Evolutionary conservation across 768 basidiomycete species (phyloP), one percentile per base, ranked within the genome.

Genomic region (Mycena latifolia): DNA sequence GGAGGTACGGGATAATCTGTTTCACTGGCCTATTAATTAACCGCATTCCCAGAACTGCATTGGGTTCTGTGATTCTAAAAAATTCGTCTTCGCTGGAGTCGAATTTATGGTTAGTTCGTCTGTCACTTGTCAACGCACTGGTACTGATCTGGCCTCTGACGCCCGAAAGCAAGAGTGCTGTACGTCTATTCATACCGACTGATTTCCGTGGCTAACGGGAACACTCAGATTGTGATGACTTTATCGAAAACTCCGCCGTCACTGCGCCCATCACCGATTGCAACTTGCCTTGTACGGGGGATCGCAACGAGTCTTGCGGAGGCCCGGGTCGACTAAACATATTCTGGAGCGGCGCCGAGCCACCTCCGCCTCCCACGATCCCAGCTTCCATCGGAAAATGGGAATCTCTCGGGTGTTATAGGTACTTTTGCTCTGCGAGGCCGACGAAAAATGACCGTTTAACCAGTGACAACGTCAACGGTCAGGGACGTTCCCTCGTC

Each of bases 341-440:
- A 5, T 93, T 87, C 77, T 87, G 83, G 84, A 90, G 83, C 67
- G 90, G 91, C 20, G 76, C 76, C 31, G 59, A 79, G 15, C 88
- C 91, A 28, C 87, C 92, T 17, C 68, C 87, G 0, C 75, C 84
- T 17, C 91, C 92, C 0, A 67, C 78, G 20, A 86, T 85, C 25
- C 82, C 85, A 0, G 79, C 84, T 5, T 85, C 75, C 52, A 83
- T 89, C 31, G 91, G 90, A 5, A 79, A 84, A 29, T 93, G 92
- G 92, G 73, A 78, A 8, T 89, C 87, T 0, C 82, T 93, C 31
- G 92, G 92, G n/a, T 94, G 92, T 74, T 92, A 86, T 78, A 89
- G 79, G 92, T 90, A 71, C 64, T 70, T 50, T 72, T 60, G 47
- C 12, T 72, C 11, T 60, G 60, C 17, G 74, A 77, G n/a, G 61